Percentiles rank a stretch among this genome's conserved stretches.
These are phyloP conservation scores for Boletus sp. DNA, from an alignment of 1,284 basidiomycete species.

Conservation along the genomic window DNA sequence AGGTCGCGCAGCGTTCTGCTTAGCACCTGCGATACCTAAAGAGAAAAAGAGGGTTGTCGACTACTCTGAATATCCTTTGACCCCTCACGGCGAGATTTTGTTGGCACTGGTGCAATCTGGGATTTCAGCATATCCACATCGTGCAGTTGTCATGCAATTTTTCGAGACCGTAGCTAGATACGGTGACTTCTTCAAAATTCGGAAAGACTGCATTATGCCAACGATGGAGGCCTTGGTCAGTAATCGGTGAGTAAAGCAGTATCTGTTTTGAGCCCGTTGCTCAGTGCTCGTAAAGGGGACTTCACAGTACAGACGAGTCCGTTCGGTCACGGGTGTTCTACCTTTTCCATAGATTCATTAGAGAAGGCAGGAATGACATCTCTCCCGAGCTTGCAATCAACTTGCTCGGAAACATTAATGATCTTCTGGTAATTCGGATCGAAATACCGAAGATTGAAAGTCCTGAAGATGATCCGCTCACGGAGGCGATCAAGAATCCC, in stretches of 20 bases:
- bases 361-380: slow-evolving; percentile 79
- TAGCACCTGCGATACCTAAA: slow-evolving; percentile 59
- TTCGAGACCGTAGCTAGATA: slow-evolving; percentile 94
- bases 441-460: slow-evolving; percentile 67
- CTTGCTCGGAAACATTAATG: slow-evolving; percentile 73
- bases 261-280: background rate
- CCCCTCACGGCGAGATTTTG: slow-evolving; percentile 88
- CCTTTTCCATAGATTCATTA: slow-evolving; percentile 91
- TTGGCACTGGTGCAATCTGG: slow-evolving; percentile 80
- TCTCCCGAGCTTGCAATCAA: slow-evolving; percentile 67
- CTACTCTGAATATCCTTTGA: slow-evolving; percentile 84
- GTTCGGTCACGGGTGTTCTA: slow-evolving; percentile 86
- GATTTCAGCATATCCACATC: slow-evolving; percentile 82
- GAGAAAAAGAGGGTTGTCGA: slow-evolving; percentile 68
- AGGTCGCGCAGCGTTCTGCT: slow-evolving; percentile 72
- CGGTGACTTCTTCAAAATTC: slow-evolving; percentile 93
- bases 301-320: slow-evolving; percentile 74
- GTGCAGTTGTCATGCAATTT: slow-evolving; percentile 87
- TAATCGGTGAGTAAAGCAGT: slow-evolving; percentile 49
- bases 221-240: slow-evolving; percentile 90
- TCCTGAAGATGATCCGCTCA: slow-evolving; percentile 63
- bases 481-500: slow-evolving; percentile 76
- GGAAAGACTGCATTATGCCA: slow-evolving; percentile 81
- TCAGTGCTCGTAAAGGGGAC: slow-evolving; percentile 56
- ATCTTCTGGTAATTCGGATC: slow-evolving; percentile 62